Evolutionary conservation across 345 rosid genomes (phyloP).

Genomic region (Hypericum androsaemum): DNA sequence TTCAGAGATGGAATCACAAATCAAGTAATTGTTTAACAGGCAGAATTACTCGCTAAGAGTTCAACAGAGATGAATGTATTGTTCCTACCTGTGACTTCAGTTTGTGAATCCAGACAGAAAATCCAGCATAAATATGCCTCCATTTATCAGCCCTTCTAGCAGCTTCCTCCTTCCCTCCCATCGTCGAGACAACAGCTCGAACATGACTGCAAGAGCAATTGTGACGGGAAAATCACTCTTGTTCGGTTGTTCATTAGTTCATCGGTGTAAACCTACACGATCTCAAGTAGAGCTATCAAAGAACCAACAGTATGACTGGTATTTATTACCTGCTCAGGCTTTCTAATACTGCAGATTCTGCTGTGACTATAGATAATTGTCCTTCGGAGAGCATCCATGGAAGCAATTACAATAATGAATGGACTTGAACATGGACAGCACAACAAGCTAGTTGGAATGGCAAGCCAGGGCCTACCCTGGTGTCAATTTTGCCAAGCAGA

Average conservation of each 20-base stretch:
- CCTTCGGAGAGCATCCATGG: constrained; percentile 76
- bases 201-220: constrained; percentile 56
- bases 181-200: constrained; percentile 72
- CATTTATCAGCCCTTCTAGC: constrained; percentile 52
- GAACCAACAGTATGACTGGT: neutral
- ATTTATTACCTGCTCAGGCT: constrained; percentile 65
- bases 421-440: too few relatives aligned
- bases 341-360: constrained; percentile 55
- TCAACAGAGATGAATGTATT: too few relatives aligned
- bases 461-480: too few relatives aligned
- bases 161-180: constrained; percentile 76
- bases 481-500: too few relatives aligned
- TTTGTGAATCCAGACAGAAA: constrained; percentile 76
- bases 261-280: too few relatives aligned
- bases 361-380: constrained; percentile 43
- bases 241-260: too few relatives aligned
- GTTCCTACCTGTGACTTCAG: constrained; percentile 57
- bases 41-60: too few relatives aligned
- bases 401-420: constrained; percentile 27
- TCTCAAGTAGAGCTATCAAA: constrained; percentile 3
- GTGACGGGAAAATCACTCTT: neutral
- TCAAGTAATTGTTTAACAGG: too few relatives aligned
- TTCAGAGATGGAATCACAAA: too few relatives aligned
- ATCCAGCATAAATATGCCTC: constrained; percentile 78
- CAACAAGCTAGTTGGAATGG: too few relatives aligned